phyloP scores from a whole-genome alignment of 106 monocot genomes.

The Amphibolis antarctica region DNA sequence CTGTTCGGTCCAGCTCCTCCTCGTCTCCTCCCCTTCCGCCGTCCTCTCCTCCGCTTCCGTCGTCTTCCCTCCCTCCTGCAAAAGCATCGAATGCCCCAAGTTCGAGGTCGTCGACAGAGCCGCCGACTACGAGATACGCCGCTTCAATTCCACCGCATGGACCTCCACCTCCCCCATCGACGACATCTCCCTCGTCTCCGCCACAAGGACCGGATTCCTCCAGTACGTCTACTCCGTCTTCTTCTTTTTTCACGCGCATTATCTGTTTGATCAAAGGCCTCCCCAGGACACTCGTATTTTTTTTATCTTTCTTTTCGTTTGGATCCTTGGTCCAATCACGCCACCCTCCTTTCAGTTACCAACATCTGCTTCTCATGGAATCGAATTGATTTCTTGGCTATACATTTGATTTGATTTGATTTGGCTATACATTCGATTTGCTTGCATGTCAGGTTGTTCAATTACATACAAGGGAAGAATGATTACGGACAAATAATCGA shows the following conservation, averaged over 20 bases:
- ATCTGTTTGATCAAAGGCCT: no score
- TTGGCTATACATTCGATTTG: no score
- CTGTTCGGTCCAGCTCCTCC: neutral
- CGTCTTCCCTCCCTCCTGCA: constrained; percentile 49
- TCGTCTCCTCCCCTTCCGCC: neutral
- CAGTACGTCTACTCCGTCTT: constrained; percentile 27
- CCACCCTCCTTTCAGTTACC: no score
- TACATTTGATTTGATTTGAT: no score
- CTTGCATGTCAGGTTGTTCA: neutral
- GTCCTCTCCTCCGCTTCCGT: neutral
- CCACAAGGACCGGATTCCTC: constrained; percentile 52
- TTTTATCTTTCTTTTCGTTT: no score
- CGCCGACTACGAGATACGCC: constrained; percentile 68
- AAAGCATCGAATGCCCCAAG: constrained; percentile 64
- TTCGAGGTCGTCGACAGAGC: constrained; percentile 51
- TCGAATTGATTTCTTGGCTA: no score
- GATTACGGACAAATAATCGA: constrained; percentile 50
- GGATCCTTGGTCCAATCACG: no score
- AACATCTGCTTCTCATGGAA: no score
- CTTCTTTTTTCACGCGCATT: neutral
- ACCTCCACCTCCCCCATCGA: constrained; percentile 44
- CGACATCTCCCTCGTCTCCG: constrained; percentile 64
- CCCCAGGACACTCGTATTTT: no score
- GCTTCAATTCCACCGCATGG: constrained; percentile 56
- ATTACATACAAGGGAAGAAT: constrained; percentile 53